Conservation (phyloP, 306 rosid species). For the Adenanthera pavonina region DNA sequence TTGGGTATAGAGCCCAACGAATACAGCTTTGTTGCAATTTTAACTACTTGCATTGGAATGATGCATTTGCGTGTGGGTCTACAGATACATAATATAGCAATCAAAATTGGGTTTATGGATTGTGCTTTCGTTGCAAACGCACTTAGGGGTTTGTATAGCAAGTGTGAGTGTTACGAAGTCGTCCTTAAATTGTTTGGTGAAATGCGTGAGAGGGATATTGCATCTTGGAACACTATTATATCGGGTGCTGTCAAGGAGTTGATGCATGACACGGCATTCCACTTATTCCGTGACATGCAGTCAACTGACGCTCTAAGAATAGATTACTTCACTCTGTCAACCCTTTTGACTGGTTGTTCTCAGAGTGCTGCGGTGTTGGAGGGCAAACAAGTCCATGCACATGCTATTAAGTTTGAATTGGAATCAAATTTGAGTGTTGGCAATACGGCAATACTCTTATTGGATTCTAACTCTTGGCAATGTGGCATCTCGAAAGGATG, state of each 20-base stretch:
- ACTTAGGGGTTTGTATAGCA: slow-evolving; percentile 63
- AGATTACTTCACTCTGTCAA: slow-evolving; percentile 69
- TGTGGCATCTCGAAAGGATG: slow-evolving; percentile 64
- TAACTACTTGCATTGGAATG: slow-evolving; percentile 65
- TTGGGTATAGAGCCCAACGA: slow-evolving; percentile 64
- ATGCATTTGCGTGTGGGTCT: slow-evolving; percentile 53
- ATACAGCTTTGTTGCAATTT: slow-evolving; percentile 76
- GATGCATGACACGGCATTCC: slow-evolving; percentile 52
- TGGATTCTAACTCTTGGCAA: slow-evolving; percentile 55
- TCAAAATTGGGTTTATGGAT: slow-evolving; percentile 58
- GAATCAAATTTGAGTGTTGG: slow-evolving; percentile 69
- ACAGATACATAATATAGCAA: slow-evolving; percentile 66
- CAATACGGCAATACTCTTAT: slow-evolving; percentile 77
- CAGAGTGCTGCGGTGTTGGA: slow-evolving; percentile 42
- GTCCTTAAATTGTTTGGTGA: slow-evolving; percentile 62
- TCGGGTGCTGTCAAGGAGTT: slow-evolving; percentile 54
- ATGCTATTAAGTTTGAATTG: slow-evolving; percentile 70
- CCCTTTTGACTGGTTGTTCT: slow-evolving; percentile 66
- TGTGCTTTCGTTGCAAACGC: slow-evolving; percentile 70
- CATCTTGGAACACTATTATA: slow-evolving; percentile 76
- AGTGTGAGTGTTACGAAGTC: slow-evolving; percentile 49
- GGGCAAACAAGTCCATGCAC: slow-evolving; percentile 70
- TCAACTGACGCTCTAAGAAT: slow-evolving; percentile 41
- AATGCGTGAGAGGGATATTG: slow-evolving; percentile 60
- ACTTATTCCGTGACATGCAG: slow-evolving; percentile 58